phyloP scores from a whole-genome alignment of 331 rosid species.

The Malus hybrid region DNA sequence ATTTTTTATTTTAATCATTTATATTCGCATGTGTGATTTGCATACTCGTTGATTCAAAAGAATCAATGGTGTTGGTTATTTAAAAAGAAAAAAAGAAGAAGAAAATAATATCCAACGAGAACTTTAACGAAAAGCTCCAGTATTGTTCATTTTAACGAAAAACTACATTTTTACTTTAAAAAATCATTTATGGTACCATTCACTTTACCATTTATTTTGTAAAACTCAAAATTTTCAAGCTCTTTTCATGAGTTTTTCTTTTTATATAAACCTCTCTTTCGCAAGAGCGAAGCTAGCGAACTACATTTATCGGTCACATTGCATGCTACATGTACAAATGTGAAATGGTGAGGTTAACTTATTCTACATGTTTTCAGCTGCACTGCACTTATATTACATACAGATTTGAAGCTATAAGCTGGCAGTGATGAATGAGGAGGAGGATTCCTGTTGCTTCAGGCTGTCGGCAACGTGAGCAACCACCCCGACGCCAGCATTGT shows the following conservation, averaged over 20 bases:
- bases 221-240: too few relatives aligned
- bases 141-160: too few relatives aligned
- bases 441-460: slow-evolving; percentile 68
- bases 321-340: background rate
- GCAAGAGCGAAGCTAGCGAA: background rate
- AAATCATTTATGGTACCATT: too few relatives aligned
- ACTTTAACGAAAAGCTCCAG: too few relatives aligned
- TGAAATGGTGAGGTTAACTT: background rate
- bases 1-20: too few relatives aligned
- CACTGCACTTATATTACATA: background rate
- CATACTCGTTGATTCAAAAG: background rate
- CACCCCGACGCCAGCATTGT: slow-evolving; percentile 89
- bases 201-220: too few relatives aligned
- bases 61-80: background rate
- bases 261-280: too few relatives aligned
- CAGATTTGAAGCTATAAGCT: slow-evolving; percentile 43
- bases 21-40: background rate
- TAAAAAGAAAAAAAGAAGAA: too few relatives aligned
- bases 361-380: slow-evolving; percentile 10
- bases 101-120: background rate
- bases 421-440: slow-evolving; percentile 42
- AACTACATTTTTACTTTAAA: too few relatives aligned
- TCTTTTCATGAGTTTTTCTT: too few relatives aligned
- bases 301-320: background rate
- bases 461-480: slow-evolving; percentile 88